These are phyloP conservation scores for Penicillium sp. DNA, from an alignment of 2,329 filamentous ascomycete genomes.

Conservation along the genomic window DNA sequence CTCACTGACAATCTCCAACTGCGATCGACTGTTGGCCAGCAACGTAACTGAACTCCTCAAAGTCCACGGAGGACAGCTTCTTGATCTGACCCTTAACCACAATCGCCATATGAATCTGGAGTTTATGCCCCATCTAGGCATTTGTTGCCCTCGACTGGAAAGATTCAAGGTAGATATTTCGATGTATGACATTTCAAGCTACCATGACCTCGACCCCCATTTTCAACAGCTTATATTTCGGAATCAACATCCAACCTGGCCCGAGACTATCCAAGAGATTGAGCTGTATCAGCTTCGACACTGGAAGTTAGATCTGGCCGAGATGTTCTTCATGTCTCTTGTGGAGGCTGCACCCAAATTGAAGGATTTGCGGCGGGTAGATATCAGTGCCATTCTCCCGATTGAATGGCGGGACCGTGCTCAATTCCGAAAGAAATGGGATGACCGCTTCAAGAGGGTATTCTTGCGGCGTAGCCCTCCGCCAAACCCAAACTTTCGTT, in stretches of 20 bases:
- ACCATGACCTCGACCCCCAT: conserved; percentile 71
- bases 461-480: conserved; percentile 40
- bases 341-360: conserved; percentile 69
- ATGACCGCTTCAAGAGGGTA: conserved; percentile 61
- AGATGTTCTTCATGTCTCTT: conserved; percentile 76
- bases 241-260: conserved; percentile 73
- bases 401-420: conserved; percentile 78
- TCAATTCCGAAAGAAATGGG: conserved; percentile 76
- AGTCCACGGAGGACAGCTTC: conserved; percentile 66
- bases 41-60: conserved; percentile 65
- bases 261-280: conserved; percentile 66
- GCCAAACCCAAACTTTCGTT: conserved; percentile 32
- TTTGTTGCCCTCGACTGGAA: conserved; percentile 69
- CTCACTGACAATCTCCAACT: conserved; percentile 74
- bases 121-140: conserved; percentile 68
- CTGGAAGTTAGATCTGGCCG: conserved; percentile 68
- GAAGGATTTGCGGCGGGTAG: conserved; percentile 66
- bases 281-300: conserved; percentile 77
- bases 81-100: conserved; percentile 69
- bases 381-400: conserved; percentile 75
- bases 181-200: conserved; percentile 69
- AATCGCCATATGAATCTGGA: conserved; percentile 75
- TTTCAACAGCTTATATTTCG: conserved; percentile 65
- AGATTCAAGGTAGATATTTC: conserved; percentile 74
- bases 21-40: conserved; percentile 69